Percentiles rank a stretch among this genome's conserved stretches.
These are phyloP conservation scores for Brassica nigra DNA, from an alignment of 345 rosid genomes.

Conservation along the genomic window DNA sequence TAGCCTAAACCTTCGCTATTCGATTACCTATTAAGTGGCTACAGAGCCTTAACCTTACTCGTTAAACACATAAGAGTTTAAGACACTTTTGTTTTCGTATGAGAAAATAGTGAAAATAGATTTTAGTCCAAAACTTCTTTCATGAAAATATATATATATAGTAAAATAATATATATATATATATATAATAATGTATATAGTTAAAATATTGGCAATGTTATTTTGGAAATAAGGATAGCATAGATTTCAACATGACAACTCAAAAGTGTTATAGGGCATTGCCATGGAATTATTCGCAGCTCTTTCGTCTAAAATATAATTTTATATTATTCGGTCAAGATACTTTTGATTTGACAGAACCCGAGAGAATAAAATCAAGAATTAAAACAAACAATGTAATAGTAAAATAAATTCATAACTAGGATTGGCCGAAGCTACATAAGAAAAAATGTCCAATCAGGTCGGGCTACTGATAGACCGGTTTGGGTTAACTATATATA, in stretches of 20 bases:
- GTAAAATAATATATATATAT: too few relatives aligned
- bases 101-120: neutral
- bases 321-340: conserved; percentile 21
- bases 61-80: neutral
- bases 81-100: neutral
- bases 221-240: neutral
- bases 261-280: conserved; percentile 19
- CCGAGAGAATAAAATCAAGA: conserved; percentile 20
- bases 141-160: neutral
- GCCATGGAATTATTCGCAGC: conserved; percentile 19
- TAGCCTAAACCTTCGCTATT: neutral
- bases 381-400: neutral
- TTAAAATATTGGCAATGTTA: neutral
- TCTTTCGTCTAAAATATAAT: neutral
- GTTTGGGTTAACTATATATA: conserved; percentile 30
- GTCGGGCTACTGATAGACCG: conserved; percentile 40
- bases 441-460: conserved; percentile 38
- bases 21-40: neutral
- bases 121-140: neutral
- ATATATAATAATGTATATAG: too few relatives aligned
- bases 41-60: neutral
- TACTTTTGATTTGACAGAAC: conserved; percentile 29
- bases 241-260: conserved; percentile 1
- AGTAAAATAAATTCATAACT: neutral
- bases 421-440: conserved; percentile 31